These are phyloP conservation scores for Endocarpon pusillum DNA, from an alignment of 495 filamentous ascomycete species.

Conservation along the genomic window DNA sequence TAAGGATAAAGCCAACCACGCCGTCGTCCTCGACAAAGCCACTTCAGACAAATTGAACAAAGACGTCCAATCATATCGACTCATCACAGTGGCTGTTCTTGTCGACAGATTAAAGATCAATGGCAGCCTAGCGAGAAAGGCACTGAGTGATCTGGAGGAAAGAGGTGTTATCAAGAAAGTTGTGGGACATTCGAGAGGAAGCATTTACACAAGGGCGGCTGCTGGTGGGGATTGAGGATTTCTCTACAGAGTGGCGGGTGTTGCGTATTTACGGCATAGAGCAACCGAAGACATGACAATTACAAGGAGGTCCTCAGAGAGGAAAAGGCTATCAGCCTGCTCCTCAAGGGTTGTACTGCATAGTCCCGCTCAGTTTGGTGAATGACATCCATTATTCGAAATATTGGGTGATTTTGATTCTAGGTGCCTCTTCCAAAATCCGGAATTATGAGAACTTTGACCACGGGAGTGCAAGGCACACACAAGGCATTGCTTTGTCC, in stretches of 20 bases:
- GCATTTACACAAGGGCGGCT: constrained; percentile 62
- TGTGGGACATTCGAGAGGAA: constrained; percentile 88
- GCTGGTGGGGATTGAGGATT: constrained; percentile 28
- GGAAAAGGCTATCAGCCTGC: too few relatives aligned
- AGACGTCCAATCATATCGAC: constrained; percentile 98
- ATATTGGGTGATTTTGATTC: too few relatives aligned
- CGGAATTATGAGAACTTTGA: too few relatives aligned
- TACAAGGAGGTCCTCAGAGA: too few relatives aligned
- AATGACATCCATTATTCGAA: too few relatives aligned
- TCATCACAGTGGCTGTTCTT: constrained; percentile 95
- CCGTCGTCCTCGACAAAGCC: constrained; percentile 55
- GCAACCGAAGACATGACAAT: too few relatives aligned
- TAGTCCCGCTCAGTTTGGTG: too few relatives aligned
- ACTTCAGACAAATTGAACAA: constrained; percentile 64
- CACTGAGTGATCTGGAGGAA: constrained; percentile 88
- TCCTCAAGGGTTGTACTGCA: too few relatives aligned
- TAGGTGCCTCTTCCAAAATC: too few relatives aligned
- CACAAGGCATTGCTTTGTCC: too few relatives aligned
- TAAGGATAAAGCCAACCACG: constrained; percentile 99
- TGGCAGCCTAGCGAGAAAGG: constrained; percentile 80
- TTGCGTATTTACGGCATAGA: too few relatives aligned
- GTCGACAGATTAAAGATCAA: constrained; percentile 99
- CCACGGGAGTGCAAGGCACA: too few relatives aligned
- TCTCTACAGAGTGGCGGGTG: neutral
- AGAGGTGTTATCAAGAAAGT: constrained; percentile 98